Conservation (phyloP, 257 asterid species). For the Penstemon davidsonii region DNA sequence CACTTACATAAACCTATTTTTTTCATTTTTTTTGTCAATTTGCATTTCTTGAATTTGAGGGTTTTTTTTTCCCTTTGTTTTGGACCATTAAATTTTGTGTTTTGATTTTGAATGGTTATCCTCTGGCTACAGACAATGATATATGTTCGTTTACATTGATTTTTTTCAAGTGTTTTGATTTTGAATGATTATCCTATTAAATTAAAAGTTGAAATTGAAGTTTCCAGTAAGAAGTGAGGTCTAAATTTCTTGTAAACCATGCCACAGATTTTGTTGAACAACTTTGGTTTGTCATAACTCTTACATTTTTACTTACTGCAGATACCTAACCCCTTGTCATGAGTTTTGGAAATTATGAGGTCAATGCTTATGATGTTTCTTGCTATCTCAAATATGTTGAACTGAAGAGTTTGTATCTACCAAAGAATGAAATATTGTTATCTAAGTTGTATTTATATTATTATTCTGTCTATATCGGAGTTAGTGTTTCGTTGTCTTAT, state of each 20-base stretch:
- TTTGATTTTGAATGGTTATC: slow-evolving; percentile 9
- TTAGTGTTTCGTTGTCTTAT: slow-evolving; percentile 10
- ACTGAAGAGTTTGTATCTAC: not conserved
- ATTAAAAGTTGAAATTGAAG: not conserved
- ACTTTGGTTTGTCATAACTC: not conserved
- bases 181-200: not conserved
- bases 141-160: not conserved
- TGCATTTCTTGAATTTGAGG: slow-evolving; percentile 3
- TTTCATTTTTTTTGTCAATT: not conserved
- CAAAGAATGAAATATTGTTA: too few relatives aligned
- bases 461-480: not conserved
- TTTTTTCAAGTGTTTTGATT: slow-evolving; percentile 18
- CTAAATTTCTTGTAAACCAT: slow-evolving; percentile 2
- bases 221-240: slow-evolving; percentile 1
- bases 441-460: not conserved
- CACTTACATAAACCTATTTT: not conserved
- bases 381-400: slow-evolving; percentile 3
- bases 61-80: slow-evolving; percentile 14
- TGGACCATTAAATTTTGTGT: slow-evolving; percentile 14
- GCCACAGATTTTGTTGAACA: slow-evolving; percentile 20
- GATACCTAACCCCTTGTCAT: slow-evolving; percentile 6
- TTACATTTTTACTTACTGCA: not conserved
- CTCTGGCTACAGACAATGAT: slow-evolving; percentile 17
- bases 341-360: not conserved
- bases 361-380: not conserved